These are phyloP conservation scores for Microglena sp. DNA, from an alignment of 139 green algal species.

Conservation along the genomic window DNA sequence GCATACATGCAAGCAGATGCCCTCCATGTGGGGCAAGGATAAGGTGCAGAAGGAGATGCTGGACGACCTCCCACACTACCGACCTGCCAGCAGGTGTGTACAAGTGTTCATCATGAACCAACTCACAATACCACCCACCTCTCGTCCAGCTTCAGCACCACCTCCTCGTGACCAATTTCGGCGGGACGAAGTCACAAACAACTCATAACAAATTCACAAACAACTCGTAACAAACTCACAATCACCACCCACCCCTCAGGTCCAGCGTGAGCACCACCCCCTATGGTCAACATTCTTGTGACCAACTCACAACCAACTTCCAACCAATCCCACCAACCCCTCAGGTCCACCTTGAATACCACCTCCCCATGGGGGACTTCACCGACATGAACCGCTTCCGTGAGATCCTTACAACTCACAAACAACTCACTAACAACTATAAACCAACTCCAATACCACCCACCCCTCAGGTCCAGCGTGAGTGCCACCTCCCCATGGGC, in stretches of 20 bases:
- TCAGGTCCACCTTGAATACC: slow-evolving; percentile 81
- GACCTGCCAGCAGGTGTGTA: too few species aligned
- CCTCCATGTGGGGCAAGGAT: slow-evolving; percentile 76
- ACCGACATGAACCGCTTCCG: slow-evolving; percentile 74
- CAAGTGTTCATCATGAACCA: too few species aligned
- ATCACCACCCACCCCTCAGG: not conserved
- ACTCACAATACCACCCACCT: too few species aligned
- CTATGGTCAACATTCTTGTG: too few species aligned
- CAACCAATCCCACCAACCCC: slow-evolving; percentile 1
- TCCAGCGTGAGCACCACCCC: not conserved
- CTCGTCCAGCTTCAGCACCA: too few species aligned
- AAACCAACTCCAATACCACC: too few species aligned
- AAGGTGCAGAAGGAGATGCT: slow-evolving; percentile 67
- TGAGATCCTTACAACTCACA: slow-evolving; percentile 65
- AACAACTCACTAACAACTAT: too few species aligned
- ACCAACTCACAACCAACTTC: not conserved
- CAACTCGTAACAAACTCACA: too few species aligned
- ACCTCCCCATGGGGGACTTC: slow-evolving; percentile 84
- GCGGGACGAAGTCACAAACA: too few species aligned
- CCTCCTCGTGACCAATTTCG: too few species aligned
- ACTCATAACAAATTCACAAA: too few species aligned
- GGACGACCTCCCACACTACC: slow-evolving; percentile 48
- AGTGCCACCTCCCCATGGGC: slow-evolving; percentile 77
- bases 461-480: slow-evolving; percentile 67
- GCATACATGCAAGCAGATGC: slow-evolving; percentile 73